These are phyloP conservation scores for Solanum ahanhuiri DNA, from an alignment of 257 asterid species.

Conservation along the genomic window DNA sequence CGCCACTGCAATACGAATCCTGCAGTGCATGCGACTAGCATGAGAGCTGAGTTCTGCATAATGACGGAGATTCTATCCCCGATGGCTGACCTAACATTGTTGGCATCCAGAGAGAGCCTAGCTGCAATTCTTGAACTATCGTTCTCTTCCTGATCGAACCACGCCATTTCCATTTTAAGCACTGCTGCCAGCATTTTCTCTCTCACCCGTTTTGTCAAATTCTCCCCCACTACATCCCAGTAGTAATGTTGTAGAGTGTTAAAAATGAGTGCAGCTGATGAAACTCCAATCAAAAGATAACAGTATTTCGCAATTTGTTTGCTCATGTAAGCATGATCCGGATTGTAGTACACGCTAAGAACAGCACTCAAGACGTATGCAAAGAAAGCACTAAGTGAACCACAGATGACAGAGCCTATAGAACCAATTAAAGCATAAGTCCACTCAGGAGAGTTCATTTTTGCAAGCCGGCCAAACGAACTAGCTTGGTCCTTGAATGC, in stretches of 20 bases:
- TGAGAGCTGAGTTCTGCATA: constrained; percentile 93
- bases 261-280: constrained; percentile 85
- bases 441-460: constrained; percentile 96
- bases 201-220: constrained; percentile 70
- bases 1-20: constrained; percentile 96
- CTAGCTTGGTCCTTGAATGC: constrained; percentile 85
- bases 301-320: constrained; percentile 74
- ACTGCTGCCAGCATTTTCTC: constrained; percentile 82
- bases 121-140: constrained; percentile 85
- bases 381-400: constrained; percentile 87
- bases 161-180: constrained; percentile 75
- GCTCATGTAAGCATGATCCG: constrained; percentile 60
- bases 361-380: constrained; percentile 88
- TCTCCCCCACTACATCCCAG: constrained; percentile 92
- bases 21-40: constrained; percentile 92
- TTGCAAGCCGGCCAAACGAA: constrained; percentile 75
- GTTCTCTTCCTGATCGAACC: constrained; percentile 93
- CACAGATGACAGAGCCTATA: constrained; percentile 73
- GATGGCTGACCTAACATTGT: constrained; percentile 80
- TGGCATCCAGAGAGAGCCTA: constrained; percentile 83
- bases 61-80: constrained; percentile 87
- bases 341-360: constrained; percentile 79
- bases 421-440: constrained; percentile 72
- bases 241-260: constrained; percentile 80
- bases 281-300: constrained; percentile 77